Evolutionary conservation across 352 stramenopile genomes (phyloP), one percentile per base, ranked within the genome.

Genomic region (Pythium aristosporum): DNA sequence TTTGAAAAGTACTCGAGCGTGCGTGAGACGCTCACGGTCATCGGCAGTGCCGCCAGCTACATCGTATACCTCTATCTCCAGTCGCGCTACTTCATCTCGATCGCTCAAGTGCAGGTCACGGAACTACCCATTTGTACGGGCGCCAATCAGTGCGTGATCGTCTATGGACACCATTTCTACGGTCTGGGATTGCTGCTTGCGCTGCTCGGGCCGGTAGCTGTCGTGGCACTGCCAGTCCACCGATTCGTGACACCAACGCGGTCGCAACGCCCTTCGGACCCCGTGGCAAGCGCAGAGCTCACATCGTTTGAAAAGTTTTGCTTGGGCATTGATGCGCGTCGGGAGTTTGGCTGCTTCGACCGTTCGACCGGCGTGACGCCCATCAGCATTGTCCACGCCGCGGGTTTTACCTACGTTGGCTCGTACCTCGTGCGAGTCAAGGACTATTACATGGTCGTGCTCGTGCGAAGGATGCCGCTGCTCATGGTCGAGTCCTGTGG

Each of bases 391-490:
- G 61, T 62, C 21, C 61, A 62, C 53, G 51, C 61, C 5, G 52
- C 61, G 1, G 61, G 61, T 3, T 68, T 57, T 53, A 68, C 51
- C 16, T 68, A 68, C 53, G 21, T 62, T 4, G 61, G 61, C 1
- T 32, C 51, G 52, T 68, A 62, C 41, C 61, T 68, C 32, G 61
- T 68, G 51, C 61, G 61, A 5, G 56, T 68, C 52, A 68, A 68
- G n/a, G 52, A 68, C 46, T 68, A 47, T 69, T 68, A 62, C 53
- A 48, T 68, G 42, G 61, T 68, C 32, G 55, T 69, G 30, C 25
- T 30, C 25, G 25, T 30, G 25, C 25, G 25, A 30, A 25, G 39
- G 20, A 10, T 64, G 56, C 63, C 63, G 43, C 20, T 25, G 6
- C 16, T 25, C 5, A 7, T 64, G n/a, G 9, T 69, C 20, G 49